These are phyloP conservation scores for Glomus cerebriforme DNA, from an alignment of 192 early-diverging fungal genomes.

Conservation along the genomic window DNA sequence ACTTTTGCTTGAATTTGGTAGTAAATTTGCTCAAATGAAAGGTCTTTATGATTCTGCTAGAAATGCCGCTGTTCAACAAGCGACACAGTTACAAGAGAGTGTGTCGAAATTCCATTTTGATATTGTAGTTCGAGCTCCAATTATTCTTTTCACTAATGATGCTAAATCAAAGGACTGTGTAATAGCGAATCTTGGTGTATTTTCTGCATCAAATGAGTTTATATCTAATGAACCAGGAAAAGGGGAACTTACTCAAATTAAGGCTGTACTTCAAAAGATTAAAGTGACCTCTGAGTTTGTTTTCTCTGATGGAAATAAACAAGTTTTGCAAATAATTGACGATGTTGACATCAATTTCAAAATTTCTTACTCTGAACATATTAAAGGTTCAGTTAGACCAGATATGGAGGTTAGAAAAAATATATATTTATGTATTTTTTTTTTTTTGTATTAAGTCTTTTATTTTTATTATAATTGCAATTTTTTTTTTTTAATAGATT, in stretches of 20 bases:
- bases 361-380: constrained; percentile 58
- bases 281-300: constrained; percentile 57
- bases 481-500: constrained; percentile 34
- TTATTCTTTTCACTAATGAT: constrained; percentile 77
- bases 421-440: too few species aligned
- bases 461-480: background rate
- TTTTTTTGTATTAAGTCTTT: background rate
- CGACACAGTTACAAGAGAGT: constrained; percentile 74
- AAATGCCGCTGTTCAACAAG: constrained; percentile 76
- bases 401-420: constrained; percentile 48
- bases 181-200: constrained; percentile 80
- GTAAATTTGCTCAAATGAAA: constrained; percentile 88
- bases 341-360: constrained; percentile 81
- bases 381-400: constrained; percentile 54
- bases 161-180: constrained; percentile 63
- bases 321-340: constrained; percentile 78
- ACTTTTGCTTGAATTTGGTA: constrained; percentile 75
- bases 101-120: constrained; percentile 85
- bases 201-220: constrained; percentile 82
- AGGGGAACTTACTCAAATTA: constrained; percentile 61
- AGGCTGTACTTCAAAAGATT: constrained; percentile 61
- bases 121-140: constrained; percentile 80
- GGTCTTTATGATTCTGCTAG: constrained; percentile 86
- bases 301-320: constrained; percentile 44
- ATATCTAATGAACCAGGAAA: constrained; percentile 51